Conservation (phyloP, 148 eudicot species). For the Fagopyrum esculentum region DNA sequence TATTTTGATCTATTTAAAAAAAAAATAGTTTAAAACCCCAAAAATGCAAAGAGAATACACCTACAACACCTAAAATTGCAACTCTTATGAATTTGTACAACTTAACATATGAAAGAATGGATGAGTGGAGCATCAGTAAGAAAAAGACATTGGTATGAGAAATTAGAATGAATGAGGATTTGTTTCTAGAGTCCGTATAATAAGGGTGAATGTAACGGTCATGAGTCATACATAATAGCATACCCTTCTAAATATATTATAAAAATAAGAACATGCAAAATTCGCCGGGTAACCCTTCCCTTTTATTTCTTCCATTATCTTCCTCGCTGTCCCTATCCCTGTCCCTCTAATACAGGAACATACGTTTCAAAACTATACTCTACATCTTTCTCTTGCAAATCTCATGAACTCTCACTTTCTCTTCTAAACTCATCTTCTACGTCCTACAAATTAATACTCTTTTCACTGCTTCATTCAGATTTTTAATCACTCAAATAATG, state of each 20-base stretch:
- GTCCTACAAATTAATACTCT: not conserved
- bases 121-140: no score
- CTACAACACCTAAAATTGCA: no score
- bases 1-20: no score
- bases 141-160: no score
- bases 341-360: not conserved
- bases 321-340: not conserved
- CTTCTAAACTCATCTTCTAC: not conserved
- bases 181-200: slow-evolving; percentile 1
- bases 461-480: no score
- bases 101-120: no score
- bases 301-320: slow-evolving; percentile 5
- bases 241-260: not conserved
- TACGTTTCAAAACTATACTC: not conserved
- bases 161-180: not conserved
- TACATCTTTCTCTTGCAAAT: slow-evolving; percentile 29
- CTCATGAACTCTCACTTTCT: slow-evolving; percentile 54
- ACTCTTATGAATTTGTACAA: no score
- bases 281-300: not conserved
- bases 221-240: not conserved
- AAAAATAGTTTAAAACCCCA: no score
- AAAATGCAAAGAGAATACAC: no score
- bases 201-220: slow-evolving; percentile 2
- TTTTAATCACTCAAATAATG: slow-evolving; percentile 10
- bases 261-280: not conserved